Conservation (phyloP, 331 rosid genomes). For the Cydonia oblonga region DNA sequence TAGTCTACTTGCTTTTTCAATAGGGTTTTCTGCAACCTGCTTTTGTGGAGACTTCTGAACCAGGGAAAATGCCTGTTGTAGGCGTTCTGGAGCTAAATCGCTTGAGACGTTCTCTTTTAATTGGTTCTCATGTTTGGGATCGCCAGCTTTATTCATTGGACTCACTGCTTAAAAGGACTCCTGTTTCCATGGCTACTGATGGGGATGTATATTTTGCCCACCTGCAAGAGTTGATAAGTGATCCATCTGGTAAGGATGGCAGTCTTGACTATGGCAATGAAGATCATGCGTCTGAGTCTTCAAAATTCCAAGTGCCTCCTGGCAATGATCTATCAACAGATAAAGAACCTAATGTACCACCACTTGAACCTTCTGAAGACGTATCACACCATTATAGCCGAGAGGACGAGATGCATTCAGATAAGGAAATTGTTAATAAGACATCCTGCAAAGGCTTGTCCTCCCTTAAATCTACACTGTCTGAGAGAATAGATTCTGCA, state of each 20-base stretch:
- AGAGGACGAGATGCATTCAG: slow-evolving; percentile 37
- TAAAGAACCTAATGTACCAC: too few species aligned
- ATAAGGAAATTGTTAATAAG: slow-evolving; percentile 24
- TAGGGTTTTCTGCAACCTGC: slow-evolving; percentile 63
- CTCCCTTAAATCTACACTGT: slow-evolving; percentile 53
- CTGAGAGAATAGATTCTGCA: slow-evolving; percentile 87
- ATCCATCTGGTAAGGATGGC: slow-evolving; percentile 31
- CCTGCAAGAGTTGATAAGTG: slow-evolving; percentile 28
- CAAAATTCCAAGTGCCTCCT: slow-evolving; percentile 23
- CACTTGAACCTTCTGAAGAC: slow-evolving; percentile 14
- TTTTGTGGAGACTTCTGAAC: slow-evolving; percentile 27
- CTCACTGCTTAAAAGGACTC: slow-evolving; percentile 38
- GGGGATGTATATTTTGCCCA: slow-evolving; percentile 24
- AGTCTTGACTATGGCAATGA: slow-evolving; percentile 19
- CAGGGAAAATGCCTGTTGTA: slow-evolving; percentile 29
- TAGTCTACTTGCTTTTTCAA: not conserved
- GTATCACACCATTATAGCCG: slow-evolving; percentile 12
- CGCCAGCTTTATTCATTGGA: slow-evolving; percentile 55
- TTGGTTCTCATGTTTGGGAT: slow-evolving; percentile 84
- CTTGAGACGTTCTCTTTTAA: slow-evolving; percentile 67
- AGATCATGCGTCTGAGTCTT: slow-evolving; percentile 22
- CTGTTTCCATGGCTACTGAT: slow-evolving; percentile 27
- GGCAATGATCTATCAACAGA: too few species aligned
- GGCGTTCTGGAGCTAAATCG: slow-evolving; percentile 78
- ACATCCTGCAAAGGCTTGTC: slow-evolving; percentile 22